Evolutionary conservation across 306 rosid species (phyloP).

Genomic region (Luffa aegyptiaca): DNA sequence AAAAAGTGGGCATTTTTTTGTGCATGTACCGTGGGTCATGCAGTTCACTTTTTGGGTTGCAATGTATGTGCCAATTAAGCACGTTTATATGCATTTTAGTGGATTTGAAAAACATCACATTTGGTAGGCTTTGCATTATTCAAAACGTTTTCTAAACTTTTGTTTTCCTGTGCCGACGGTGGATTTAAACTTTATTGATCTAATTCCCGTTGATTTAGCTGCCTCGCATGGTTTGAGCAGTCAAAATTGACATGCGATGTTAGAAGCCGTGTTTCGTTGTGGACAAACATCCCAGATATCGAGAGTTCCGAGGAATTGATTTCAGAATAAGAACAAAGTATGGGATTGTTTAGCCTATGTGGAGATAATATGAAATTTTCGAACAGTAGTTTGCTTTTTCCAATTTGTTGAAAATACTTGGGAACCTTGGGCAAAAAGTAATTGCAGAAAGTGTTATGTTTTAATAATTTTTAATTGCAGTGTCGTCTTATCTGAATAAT

Average conservation of each 20-base stretch:
- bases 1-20: background rate
- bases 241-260: conserved; percentile 1
- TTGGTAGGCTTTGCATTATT: background rate
- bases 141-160: background rate
- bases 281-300: background rate
- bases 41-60: background rate
- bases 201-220: background rate
- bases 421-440: background rate
- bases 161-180: background rate
- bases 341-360: background rate
- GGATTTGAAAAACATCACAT: background rate
- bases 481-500: background rate
- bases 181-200: background rate
- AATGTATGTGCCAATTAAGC: background rate
- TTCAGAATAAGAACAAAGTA: background rate
- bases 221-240: background rate
- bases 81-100: background rate
- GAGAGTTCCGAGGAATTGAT: background rate
- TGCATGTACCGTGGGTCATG: background rate
- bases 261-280: too few relatives aligned
- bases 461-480: background rate
- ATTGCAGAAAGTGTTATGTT: background rate
- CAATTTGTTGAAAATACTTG: background rate
- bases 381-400: background rate
- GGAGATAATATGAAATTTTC: background rate